phyloP scores from a whole-genome alignment of 805 yeast species.

The Teunomyces barrocoloradensis region DNA sequence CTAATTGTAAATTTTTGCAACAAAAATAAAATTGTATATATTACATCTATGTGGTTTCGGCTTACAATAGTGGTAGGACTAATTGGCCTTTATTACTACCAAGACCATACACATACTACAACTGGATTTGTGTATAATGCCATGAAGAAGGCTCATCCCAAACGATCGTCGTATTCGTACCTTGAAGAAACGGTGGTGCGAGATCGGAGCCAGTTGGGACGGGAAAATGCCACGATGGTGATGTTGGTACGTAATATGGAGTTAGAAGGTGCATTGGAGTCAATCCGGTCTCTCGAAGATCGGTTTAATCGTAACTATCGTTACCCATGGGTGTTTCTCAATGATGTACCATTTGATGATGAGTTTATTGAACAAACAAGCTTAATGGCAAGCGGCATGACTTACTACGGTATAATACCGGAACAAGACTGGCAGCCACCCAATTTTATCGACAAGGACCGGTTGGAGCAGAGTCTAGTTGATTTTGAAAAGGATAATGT shows the following conservation, averaged over 20 bases:
- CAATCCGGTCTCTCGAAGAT: conserved; percentile 44
- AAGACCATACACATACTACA: not conserved
- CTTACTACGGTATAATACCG: conserved; percentile 42
- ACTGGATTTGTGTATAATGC: conserved; percentile 9
- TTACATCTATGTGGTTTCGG: not conserved
- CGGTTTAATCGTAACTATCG: conserved; percentile 37
- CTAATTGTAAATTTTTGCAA: not conserved
- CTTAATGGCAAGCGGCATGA: conserved; percentile 43
- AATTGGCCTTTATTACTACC: not conserved
- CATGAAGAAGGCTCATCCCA: conserved; percentile 16
- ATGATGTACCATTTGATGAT: conserved; percentile 41
- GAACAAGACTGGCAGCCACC: conserved; percentile 42
- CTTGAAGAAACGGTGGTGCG: conserved; percentile 14
- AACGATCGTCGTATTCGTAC: conserved; percentile 30
- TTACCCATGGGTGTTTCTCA: conserved; percentile 46
- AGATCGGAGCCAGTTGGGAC: conserved; percentile 42
- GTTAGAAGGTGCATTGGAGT: conserved; percentile 61
- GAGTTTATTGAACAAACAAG: conserved; percentile 42
- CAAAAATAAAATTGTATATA: not conserved
- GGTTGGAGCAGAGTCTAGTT: conserved; percentile 23
- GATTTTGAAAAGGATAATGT: conserved; percentile 22
- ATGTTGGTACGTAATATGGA: conserved; percentile 88
- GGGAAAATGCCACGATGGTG: conserved; percentile 79
- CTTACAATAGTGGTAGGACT: not conserved
- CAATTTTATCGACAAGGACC: conserved; percentile 27